phyloP scores from a whole-genome alignment of 78 protist species.

The Cavenderia fasciculata region DNA sequence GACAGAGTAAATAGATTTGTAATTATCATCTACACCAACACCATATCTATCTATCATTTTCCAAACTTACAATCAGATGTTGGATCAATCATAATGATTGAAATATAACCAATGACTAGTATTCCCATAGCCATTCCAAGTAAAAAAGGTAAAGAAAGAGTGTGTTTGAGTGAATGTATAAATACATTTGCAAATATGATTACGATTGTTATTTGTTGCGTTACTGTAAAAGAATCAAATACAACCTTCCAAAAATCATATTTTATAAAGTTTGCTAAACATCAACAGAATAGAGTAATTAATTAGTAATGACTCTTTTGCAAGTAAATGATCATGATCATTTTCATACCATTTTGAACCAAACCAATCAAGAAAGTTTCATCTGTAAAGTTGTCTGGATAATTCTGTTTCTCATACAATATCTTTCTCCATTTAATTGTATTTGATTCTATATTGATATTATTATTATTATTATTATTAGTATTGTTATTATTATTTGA shows the following conservation, averaged over 20 bases:
- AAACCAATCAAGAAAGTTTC: constrained; percentile 68
- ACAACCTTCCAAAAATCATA: constrained; percentile 75
- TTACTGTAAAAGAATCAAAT: constrained; percentile 64
- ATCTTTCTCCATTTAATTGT: constrained; percentile 61
- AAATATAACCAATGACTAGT: constrained; percentile 52
- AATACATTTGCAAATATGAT: constrained; percentile 46
- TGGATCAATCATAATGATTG: constrained; percentile 52
- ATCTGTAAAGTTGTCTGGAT: constrained; percentile 79
- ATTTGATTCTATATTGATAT: background rate
- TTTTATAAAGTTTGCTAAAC: constrained; percentile 66
- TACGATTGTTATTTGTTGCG: constrained; percentile 71
- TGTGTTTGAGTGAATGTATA: constrained; percentile 48
- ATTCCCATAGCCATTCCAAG: constrained; percentile 38
- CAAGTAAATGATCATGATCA: background rate
- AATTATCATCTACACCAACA: background rate
- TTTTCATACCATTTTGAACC: constrained; percentile 54
- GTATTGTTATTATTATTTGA: background rate
- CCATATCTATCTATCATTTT: background rate
- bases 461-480: background rate
- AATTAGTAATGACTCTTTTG: background rate
- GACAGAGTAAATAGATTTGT: background rate
- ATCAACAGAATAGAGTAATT: too few species aligned
- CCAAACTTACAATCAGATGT: constrained; percentile 35
- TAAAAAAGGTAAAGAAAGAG: constrained; percentile 25
- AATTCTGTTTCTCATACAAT: constrained; percentile 73